Base-by-base conservation (phyloP, 257 asterid species). In the Fraxinus cuspidata region DNA sequence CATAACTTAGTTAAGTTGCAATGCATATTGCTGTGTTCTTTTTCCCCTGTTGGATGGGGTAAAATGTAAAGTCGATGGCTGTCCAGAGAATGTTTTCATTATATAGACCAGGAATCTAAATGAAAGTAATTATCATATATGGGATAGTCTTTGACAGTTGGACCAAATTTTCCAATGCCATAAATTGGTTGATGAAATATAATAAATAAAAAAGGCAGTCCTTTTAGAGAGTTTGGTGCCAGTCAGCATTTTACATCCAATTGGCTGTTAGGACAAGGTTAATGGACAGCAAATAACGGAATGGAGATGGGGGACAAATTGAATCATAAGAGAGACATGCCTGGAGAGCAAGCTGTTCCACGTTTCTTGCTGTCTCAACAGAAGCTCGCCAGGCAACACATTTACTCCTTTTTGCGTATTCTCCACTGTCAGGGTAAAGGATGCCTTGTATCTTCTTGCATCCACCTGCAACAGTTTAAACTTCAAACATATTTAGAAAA, bases 291-390 rank as follows among this genome's bases (percentile, higher is more conserved):
- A 63, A 63, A 25, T 63, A 4, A 3, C 11, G 18, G 32, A 25
- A 10, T 63, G 69, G 35, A 78, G 31, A 77, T 69, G 37, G 18
- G 49, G 19, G 42, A 66, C 25, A 40, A 8, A 75, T 56, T 56
- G 69, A 63, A 73, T 18, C 74, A 69, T 23, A 77, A 31, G 74
- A 73, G n/a, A 74, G 64, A 74, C 89, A 69, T 83, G 85, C 99
- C 94, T 88, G 98, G 77, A 93, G 92, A 44, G 98, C 97, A 81
- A 93, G 94, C 87, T 93, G 98, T 81, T 90, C 96, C 82, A 89
- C 89, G 29, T 89, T 92, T 83, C 81, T 87, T 51, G 97, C 89
- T 72, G 91, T 68, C 90, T 93, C 99, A 74, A 96, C 97, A 32
- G 92, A 94, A 80, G 97, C 98, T 87, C 93, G 87, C 99, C 99